phyloP scores from a whole-genome alignment of 768 basidiomycete genomes.

The Leucocoprinus birnbaumii region DNA sequence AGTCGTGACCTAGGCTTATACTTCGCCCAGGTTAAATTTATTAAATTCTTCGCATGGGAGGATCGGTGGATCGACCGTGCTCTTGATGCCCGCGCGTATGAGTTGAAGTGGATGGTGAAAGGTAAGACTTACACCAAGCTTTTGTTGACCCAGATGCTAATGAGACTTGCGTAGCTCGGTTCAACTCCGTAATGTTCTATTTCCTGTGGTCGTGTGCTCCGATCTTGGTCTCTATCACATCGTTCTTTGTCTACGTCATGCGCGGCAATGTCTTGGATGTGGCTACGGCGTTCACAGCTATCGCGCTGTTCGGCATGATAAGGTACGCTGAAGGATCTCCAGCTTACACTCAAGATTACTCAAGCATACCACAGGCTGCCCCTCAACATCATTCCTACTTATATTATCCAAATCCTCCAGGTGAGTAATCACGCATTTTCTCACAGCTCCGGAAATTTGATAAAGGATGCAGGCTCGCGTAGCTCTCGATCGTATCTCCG shows the following conservation, averaged over 20 bases:
- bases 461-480: slow-evolving; percentile 45
- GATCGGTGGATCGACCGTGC: slow-evolving; percentile 70
- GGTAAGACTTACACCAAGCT: slow-evolving; percentile 28
- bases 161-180: slow-evolving; percentile 42
- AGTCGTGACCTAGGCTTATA: not conserved
- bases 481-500: slow-evolving; percentile 63
- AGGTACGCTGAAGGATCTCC: slow-evolving; percentile 33
- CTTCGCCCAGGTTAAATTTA: slow-evolving; percentile 55
- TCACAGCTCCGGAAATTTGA: not conserved
- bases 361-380: slow-evolving; percentile 42
- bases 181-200: slow-evolving; percentile 72
- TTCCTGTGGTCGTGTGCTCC: slow-evolving; percentile 76
- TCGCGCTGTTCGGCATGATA: slow-evolving; percentile 86
- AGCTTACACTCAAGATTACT: not conserved
- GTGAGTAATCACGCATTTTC: slow-evolving; percentile 19
- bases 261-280: slow-evolving; percentile 75
- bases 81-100: slow-evolving; percentile 59
- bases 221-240: slow-evolving; percentile 74
- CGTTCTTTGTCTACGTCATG: slow-evolving; percentile 73
- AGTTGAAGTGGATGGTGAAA: slow-evolving; percentile 79
- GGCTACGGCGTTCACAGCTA: slow-evolving; percentile 83
- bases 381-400: slow-evolving; percentile 76
- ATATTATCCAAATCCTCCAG: slow-evolving; percentile 76
- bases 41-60: slow-evolving; percentile 86
- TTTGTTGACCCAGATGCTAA: not conserved